These are phyloP conservation scores for Alternaria arbusti DNA, from an alignment of 2,329 filamentous ascomycete genomes.

Conservation along the genomic window DNA sequence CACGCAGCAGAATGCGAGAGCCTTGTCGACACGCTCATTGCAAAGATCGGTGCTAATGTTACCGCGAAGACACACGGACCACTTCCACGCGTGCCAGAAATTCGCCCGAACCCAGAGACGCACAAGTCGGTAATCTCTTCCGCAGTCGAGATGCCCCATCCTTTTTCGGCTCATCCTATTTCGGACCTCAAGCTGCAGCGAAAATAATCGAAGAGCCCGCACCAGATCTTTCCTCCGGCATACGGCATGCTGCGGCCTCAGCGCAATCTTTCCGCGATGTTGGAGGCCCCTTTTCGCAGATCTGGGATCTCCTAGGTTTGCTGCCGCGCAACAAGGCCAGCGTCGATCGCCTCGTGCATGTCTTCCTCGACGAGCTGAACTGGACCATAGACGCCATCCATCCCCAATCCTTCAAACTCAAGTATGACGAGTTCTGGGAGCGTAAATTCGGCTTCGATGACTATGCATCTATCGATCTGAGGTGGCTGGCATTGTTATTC, in stretches of 20 bases:
- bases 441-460: constrained; percentile 51
- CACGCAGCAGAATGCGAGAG: neutral
- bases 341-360: constrained; percentile 46
- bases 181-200: constrained; percentile 26
- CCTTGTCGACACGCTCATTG: neutral
- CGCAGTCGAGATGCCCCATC: constrained; percentile 23
- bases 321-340: constrained; percentile 48
- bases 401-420: constrained; percentile 40
- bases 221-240: constrained; percentile 22
- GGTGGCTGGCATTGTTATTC: constrained; percentile 53
- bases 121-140: constrained; percentile 25
- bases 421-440: constrained; percentile 51
- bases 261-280: constrained; percentile 37
- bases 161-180: constrained; percentile 28
- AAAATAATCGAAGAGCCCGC: constrained; percentile 27
- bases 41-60: neutral
- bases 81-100: neutral
- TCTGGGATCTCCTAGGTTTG: constrained; percentile 52
- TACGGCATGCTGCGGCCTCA: constrained; percentile 22
- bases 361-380: constrained; percentile 48
- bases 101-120: constrained; percentile 11
- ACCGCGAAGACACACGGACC: neutral
- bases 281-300: constrained; percentile 44
- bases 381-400: constrained; percentile 49
- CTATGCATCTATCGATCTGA: constrained; percentile 49